Evolutionary conservation across 2,329 filamentous ascomycete species (phyloP).

Genomic region (Calonectria crousiana): DNA sequence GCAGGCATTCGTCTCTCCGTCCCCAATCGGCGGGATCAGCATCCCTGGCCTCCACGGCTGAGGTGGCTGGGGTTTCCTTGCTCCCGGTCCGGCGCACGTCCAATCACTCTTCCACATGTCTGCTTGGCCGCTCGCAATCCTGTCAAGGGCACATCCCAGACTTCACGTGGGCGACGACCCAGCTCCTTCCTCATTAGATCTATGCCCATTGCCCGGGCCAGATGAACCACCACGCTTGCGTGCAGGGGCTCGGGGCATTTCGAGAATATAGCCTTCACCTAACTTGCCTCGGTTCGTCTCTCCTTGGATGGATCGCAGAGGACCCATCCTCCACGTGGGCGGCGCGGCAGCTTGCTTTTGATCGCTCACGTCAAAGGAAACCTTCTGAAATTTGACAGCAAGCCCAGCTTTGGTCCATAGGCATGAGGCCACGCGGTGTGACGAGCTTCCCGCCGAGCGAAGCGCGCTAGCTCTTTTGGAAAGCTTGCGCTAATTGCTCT

Average conservation of each 20-base stretch:
- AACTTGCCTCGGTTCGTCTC: background rate
- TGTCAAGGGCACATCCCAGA: background rate
- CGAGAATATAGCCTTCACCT: background rate
- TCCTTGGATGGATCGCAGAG: background rate
- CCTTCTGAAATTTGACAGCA: background rate
- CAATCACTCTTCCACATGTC: slow-evolving; percentile 4
- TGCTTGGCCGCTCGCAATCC: background rate
- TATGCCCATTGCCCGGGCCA: background rate
- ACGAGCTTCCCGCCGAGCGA: background rate
- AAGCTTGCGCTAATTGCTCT: background rate
- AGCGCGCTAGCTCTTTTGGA: background rate
- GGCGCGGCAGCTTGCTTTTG: background rate
- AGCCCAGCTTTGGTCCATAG: background rate
- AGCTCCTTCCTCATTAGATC: slow-evolving; percentile 6
- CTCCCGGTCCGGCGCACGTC: background rate
- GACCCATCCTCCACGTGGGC: slow-evolving; percentile 1
- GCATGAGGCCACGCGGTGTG: background rate
- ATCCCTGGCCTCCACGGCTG: background rate
- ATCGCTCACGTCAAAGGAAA: background rate
- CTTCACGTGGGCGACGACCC: slow-evolving; percentile 1
- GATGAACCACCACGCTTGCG: background rate
- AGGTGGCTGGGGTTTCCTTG: background rate
- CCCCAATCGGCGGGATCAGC: slow-evolving; percentile 3
- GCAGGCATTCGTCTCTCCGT: background rate
- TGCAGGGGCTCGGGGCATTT: background rate